Base-by-base conservation (phyloP, 2,329 filamentous ascomycete genomes). In the Claviceps sp. region DNA sequence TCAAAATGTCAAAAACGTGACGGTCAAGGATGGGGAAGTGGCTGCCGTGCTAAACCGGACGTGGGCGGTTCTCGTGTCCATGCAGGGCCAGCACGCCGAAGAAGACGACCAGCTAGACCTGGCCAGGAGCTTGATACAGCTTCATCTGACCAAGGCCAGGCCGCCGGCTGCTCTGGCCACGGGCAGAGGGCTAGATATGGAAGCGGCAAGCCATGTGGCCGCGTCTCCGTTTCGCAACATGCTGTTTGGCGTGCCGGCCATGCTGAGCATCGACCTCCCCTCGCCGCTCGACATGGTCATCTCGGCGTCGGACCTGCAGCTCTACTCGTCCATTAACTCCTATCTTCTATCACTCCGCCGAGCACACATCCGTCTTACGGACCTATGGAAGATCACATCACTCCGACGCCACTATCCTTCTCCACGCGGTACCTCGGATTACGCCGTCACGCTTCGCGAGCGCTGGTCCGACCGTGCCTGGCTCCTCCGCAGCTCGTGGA, bases 221-320 rank as follows among this genome's bases (percentile, higher is more conserved):
- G 58, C 69, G 10, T 78, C 77, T 0, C 79, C 81, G 0, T 97
- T 96, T 64, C 80, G 81, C 50, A 89, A 91, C 58, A 73, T 95
- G 0, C 75, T 97, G 5, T 84, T 97, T 54, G 89, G 89, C 2
- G 81, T 84, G 0, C 82, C 89, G 0, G 66, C 64, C 11, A 80
- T 77, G 1, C 73, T 98, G 42, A 82, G 78, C 1, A 74, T 95
- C 56, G 80, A 84, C 41, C 81, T 95, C 8, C 78, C 79, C 2
- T 84, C 86, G 2, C 90, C 93, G 0, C 69, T 97, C 5, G 90
- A 97, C 63, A 77, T 98, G 34, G 95, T 97, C 61, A 78, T 97
- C 30, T 82, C 86, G 11, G 73, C 78, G 4, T 74, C 82, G 0
- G 90, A 97, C 61, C 70, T 95, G 11, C 78, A 85, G 48, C 78